Evolutionary conservation across 441 rosid genomes (phyloP).

Genomic region (Corymbia citriodora): DNA sequence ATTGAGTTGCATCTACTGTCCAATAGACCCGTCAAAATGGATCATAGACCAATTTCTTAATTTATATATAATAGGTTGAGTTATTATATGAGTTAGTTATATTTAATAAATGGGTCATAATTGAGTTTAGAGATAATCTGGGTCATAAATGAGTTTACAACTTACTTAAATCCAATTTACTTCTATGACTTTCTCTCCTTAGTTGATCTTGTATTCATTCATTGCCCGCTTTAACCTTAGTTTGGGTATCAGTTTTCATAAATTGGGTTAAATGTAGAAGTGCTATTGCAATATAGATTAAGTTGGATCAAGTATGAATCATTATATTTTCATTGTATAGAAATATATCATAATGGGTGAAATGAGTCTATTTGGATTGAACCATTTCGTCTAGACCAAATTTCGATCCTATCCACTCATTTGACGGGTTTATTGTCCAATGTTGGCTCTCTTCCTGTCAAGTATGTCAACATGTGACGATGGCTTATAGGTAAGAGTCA

Average conservation of each 20-base stretch:
- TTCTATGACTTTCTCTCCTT: no score
- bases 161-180: no score
- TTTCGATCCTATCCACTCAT: background rate
- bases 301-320: background rate
- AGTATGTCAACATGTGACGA: background rate
- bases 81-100: background rate
- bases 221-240: background rate
- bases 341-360: background rate
- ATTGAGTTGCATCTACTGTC: fast-evolving
- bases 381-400: fast-evolving
- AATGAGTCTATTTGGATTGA: background rate
- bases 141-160: no score
- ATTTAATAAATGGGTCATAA: no score
- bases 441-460: no score
- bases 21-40: background rate
- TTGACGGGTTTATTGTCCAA: background rate
- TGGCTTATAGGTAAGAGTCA: background rate
- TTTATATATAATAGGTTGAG: background rate
- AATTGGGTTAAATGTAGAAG: background rate
- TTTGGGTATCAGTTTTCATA: background rate
- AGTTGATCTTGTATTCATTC: no score
- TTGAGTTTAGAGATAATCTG: no score
- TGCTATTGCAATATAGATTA: background rate
- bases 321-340: background rate
- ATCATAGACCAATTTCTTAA: background rate